Evolutionary conservation across 345 rosid species (phyloP).

Genomic region (Boechera retrofracta): DNA sequence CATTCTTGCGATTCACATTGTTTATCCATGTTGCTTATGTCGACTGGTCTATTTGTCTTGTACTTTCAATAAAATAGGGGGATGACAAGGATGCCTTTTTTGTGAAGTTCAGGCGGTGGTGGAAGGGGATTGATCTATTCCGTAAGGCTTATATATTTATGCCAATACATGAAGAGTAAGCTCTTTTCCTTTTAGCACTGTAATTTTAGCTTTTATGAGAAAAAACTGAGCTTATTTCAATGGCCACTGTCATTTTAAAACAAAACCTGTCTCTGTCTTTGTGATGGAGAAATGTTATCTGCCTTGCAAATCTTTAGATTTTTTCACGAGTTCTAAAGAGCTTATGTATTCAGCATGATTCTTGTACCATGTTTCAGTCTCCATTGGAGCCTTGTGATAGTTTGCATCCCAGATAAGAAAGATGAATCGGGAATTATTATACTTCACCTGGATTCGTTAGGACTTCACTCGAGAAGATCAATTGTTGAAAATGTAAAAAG

Average conservation of each 20-base stretch:
- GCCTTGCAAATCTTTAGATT: not conserved
- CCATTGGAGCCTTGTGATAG: constrained; percentile 97
- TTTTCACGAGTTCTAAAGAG: not conserved
- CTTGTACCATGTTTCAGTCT: constrained; percentile 54
- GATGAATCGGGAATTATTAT: constrained; percentile 78
- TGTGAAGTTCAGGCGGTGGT: constrained; percentile 93
- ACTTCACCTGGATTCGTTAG: constrained; percentile 90
- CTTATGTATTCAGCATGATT: constrained; percentile 19
- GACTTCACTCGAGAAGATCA: constrained; percentile 65
- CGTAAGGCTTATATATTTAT: constrained; percentile 84
- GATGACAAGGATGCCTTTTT: constrained; percentile 64
- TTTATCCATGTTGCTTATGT: constrained; percentile 20
- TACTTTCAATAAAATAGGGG: constrained; percentile 49
- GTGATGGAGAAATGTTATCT: not conserved
- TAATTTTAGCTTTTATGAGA: not conserved
- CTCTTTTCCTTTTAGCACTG: constrained; percentile 21
- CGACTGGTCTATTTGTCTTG: constrained; percentile 22
- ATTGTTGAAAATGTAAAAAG: constrained; percentile 75
- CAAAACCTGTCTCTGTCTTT: not conserved
- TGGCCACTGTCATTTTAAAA: not conserved
- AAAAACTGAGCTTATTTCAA: not conserved
- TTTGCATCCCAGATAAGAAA: constrained; percentile 82
- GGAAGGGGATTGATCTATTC: constrained; percentile 87
- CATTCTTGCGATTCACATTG: constrained; percentile 17
- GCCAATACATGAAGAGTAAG: constrained; percentile 95